These are phyloP conservation scores for Pisolithus sp. DNA, from an alignment of 768 basidiomycete species.

Conservation along the genomic window DNA sequence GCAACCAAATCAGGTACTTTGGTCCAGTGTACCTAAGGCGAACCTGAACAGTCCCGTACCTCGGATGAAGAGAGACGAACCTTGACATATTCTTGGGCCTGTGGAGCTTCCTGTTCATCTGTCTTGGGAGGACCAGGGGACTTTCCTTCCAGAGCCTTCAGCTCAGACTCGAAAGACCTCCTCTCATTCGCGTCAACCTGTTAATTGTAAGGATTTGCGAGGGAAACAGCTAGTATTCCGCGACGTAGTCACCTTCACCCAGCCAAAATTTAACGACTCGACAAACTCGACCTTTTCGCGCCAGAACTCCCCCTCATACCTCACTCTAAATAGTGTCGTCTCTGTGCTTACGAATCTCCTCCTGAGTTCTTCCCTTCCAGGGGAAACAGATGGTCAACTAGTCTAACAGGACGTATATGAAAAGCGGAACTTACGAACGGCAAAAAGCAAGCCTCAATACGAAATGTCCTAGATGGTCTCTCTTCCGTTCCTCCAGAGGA, in stretches of 20 bases:
- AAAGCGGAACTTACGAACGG: constrained; percentile 66
- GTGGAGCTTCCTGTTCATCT: too few species aligned
- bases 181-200: constrained; percentile 63
- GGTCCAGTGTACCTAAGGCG: constrained; percentile 87
- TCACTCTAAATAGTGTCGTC: constrained; percentile 70
- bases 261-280: constrained; percentile 54
- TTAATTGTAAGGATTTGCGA: constrained; percentile 1
- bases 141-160: constrained; percentile 34
- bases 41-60: not conserved
- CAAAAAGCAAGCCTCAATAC: constrained; percentile 93
- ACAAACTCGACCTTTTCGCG: constrained; percentile 65
- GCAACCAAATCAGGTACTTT: constrained; percentile 90
- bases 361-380: constrained; percentile 77
- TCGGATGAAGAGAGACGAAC: constrained; percentile 30
- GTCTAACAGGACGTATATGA: not conserved
- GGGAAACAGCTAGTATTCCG: not conserved
- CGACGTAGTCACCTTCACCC: constrained; percentile 44
- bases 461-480: constrained; percentile 89
- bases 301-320: constrained; percentile 61
- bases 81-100: constrained; percentile 55
- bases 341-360: constrained; percentile 88
- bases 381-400: not conserved
- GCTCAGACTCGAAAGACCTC: constrained; percentile 35
- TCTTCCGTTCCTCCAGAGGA: constrained; percentile 51
- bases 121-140: not conserved